These are phyloP conservation scores for Podospora comata DNA, from an alignment of 495 filamentous ascomycete species.

Conservation along the genomic window DNA sequence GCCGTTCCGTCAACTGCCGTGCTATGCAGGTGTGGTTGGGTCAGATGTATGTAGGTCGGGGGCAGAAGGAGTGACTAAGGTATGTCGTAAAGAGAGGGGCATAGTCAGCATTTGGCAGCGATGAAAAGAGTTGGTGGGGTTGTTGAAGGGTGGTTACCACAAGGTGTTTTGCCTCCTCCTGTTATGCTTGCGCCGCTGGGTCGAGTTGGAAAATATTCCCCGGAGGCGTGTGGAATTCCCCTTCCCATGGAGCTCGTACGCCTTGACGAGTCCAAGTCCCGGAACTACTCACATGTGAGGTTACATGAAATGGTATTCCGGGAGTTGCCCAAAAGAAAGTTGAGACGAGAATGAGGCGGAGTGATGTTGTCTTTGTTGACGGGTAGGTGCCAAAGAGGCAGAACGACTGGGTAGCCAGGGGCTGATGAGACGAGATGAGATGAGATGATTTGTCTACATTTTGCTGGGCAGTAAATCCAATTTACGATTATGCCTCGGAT, in stretches of 20 bases:
- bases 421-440: not conserved
- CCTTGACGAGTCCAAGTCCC: not conserved
- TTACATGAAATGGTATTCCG: not conserved
- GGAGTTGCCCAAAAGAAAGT: constrained; percentile 1
- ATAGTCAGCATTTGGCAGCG: not conserved
- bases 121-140: not conserved
- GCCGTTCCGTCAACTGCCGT: constrained; percentile 2
- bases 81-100: not conserved
- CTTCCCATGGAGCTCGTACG: not conserved
- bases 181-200: constrained; percentile 5
- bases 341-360: not conserved
- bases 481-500: no score
- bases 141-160: not conserved
- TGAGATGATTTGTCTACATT: not conserved
- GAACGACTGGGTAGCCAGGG: no score
- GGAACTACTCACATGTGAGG: not conserved
- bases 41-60: not conserved
- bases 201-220: not conserved
- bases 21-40: not conserved
- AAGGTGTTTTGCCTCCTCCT: constrained; percentile 7
- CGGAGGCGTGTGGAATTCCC: constrained; percentile 1
- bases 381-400: no score
- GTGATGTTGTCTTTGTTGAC: not conserved
- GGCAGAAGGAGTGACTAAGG: not conserved
- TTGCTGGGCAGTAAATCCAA: no score